Evolutionary conservation across 129 eudicot genomes (phyloP).

Genomic region (Ambrosia trifida): DNA sequence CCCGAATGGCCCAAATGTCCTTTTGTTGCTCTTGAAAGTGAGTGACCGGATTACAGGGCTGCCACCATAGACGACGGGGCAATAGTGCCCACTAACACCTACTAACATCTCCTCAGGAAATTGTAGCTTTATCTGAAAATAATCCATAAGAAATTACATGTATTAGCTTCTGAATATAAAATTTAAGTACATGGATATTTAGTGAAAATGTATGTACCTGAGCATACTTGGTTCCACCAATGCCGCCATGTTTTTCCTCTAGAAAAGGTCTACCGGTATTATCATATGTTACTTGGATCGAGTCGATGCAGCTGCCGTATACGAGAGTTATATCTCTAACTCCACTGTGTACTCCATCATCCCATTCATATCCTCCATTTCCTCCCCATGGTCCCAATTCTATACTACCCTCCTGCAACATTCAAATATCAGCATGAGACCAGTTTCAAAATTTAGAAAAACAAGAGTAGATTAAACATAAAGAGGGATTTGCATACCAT

Average conservation of each 20-base stretch:
- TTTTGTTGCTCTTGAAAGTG: conserved; percentile 55
- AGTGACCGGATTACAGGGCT: conserved; percentile 68
- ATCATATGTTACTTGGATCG: conserved; percentile 56
- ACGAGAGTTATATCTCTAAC: conserved; percentile 60
- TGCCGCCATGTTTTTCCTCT: conserved; percentile 63
- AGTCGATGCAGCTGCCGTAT: conserved; percentile 57
- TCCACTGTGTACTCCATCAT: conserved; percentile 52
- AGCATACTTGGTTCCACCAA: conserved; percentile 45
- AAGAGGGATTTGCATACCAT: conserved; percentile 34
- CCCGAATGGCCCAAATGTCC: conserved; percentile 73
- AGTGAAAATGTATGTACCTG: conserved; percentile 36
- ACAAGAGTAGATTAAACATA: background rate
- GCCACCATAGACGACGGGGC: conserved; percentile 68
- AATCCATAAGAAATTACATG: background rate
- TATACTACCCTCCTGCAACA: conserved; percentile 26
- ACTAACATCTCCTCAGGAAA: conserved; percentile 65
- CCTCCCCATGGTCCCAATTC: conserved; percentile 74
- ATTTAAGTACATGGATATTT: background rate
- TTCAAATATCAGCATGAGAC: background rate
- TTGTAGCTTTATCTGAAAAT: conserved; percentile 62
- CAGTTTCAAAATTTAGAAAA: background rate
- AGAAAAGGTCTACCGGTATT: conserved; percentile 44
- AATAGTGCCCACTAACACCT: conserved; percentile 52
- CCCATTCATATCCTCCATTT: conserved; percentile 60
- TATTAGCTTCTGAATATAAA: background rate